Evolutionary conservation across 345 rosid genomes (phyloP).

Genomic region (Citropsis articulata): DNA sequence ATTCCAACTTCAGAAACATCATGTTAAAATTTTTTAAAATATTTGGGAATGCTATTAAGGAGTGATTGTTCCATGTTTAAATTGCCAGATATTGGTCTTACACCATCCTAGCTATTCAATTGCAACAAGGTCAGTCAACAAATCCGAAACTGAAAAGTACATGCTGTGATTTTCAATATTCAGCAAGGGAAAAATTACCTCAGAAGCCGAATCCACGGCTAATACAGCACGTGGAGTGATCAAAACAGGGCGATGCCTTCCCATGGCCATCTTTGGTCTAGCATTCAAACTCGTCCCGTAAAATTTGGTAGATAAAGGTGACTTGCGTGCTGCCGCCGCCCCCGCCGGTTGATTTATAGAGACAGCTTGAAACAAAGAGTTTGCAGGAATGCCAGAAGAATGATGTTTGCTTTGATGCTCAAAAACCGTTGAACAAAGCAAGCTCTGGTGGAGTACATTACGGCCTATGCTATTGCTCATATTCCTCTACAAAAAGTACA

Average conservation of each 20-base stretch:
- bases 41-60: not conserved
- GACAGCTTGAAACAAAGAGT: constrained; percentile 42
- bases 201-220: constrained; percentile 64
- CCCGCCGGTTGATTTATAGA: constrained; percentile 24
- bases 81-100: not conserved
- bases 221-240: constrained; percentile 63
- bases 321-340: constrained; percentile 22
- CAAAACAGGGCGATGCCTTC: constrained; percentile 30
- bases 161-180: not conserved
- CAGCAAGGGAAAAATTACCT: constrained; percentile 36
- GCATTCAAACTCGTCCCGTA: constrained; percentile 40
- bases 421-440: constrained; percentile 50
- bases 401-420: constrained; percentile 60
- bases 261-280: constrained; percentile 30
- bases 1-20: not conserved
- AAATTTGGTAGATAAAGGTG: constrained; percentile 38
- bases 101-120: not conserved
- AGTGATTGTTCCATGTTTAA: not conserved
- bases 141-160: constrained; percentile 9
- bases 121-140: not conserved
- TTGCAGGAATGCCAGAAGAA: constrained; percentile 45
- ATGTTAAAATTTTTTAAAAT: not conserved
- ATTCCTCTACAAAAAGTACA: constrained; percentile 34
- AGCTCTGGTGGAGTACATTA: constrained; percentile 53
- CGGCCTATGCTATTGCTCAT: constrained; percentile 69